phyloP scores from a whole-genome alignment of 169 alveolate genomes.

The Eimeria tenella region DNA sequence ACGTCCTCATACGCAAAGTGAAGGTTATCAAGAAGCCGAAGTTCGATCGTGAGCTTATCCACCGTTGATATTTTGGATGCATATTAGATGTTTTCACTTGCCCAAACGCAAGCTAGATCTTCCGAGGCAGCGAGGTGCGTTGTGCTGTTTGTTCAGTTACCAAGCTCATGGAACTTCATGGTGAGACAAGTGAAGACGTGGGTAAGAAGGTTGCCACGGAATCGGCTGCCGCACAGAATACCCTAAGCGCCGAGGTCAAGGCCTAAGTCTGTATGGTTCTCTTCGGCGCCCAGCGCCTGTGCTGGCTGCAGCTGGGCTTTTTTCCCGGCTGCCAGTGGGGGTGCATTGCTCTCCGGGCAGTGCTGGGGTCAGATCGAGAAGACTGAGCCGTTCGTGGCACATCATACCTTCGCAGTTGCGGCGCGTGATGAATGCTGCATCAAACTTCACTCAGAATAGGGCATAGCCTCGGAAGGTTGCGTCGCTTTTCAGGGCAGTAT shows the following conservation, averaged over 20 bases:
- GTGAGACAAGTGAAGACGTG: conserved; percentile 73
- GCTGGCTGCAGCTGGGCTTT: background rate
- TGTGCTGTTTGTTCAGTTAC: conserved; percentile 57
- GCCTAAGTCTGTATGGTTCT: conserved; percentile 10
- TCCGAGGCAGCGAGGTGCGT: background rate
- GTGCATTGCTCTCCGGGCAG: too few relatives aligned
- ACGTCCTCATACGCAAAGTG: conserved; percentile 97
- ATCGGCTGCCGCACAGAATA: conserved; percentile 77
- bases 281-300: background rate
- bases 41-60: conserved; percentile 89
- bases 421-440: too few relatives aligned
- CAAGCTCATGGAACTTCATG: conserved; percentile 80
- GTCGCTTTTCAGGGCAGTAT: too few relatives aligned
- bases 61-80: background rate
- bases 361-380: too few relatives aligned
- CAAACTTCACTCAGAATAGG: too few relatives aligned
- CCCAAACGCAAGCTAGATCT: background rate
- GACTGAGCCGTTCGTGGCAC: too few relatives aligned
- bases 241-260: conserved; percentile 78
- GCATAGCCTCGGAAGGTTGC: too few relatives aligned
- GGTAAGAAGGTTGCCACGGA: conserved; percentile 77
- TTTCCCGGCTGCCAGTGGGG: too few relatives aligned
- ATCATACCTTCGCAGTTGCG: too few relatives aligned
- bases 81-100: background rate
- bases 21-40: conserved; percentile 98